A percentile compares a stretch with the other conserved stretches of the same genome.
phyloP scores from a whole-genome alignment of 352 stramenopile species.

The Thalassiosira exigua region DNA sequence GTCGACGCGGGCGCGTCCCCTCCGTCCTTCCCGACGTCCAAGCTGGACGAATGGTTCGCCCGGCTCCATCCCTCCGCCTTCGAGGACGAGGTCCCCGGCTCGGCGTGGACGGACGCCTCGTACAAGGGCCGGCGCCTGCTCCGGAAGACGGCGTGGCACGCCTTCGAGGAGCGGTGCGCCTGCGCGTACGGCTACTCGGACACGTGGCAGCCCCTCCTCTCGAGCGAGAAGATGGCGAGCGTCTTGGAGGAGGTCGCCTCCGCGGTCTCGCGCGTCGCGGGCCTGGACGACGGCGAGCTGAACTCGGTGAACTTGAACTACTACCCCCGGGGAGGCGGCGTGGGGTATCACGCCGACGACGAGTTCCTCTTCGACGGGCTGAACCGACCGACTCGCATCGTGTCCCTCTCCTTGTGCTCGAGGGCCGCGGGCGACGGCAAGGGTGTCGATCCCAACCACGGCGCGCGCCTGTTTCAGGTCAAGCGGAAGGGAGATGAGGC shows the following conservation, averaged over 20 bases:
- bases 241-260: slow-evolving; percentile 38
- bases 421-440: not conserved
- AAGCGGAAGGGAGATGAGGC: slow-evolving; percentile 35
- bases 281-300: slow-evolving; percentile 13
- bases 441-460: slow-evolving; percentile 7
- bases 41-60: slow-evolving; percentile 54
- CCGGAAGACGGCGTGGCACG: slow-evolving; percentile 51
- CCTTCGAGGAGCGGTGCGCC: slow-evolving; percentile 36
- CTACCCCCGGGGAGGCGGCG: slow-evolving; percentile 49
- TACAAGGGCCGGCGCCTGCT: slow-evolving; percentile 42
- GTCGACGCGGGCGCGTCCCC: not conserved
- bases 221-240: slow-evolving; percentile 21
- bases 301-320: slow-evolving; percentile 64
- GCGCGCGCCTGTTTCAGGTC: slow-evolving; percentile 49
- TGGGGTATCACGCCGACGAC: slow-evolving; percentile 59
- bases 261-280: slow-evolving; percentile 3
- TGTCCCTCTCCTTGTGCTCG: slow-evolving; percentile 46
- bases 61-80: slow-evolving; percentile 30
- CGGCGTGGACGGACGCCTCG: slow-evolving; percentile 46
- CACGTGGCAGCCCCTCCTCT: slow-evolving; percentile 44
- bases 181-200: slow-evolving; percentile 63
- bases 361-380: slow-evolving; percentile 64
- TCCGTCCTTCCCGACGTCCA: slow-evolving; percentile 8
- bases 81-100: slow-evolving; percentile 13
- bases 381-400: slow-evolving; percentile 42